Evolutionary conservation across 208 protist species (phyloP), one percentile per base, ranked within the genome.

Genomic region (Wallacemonas sp.): DNA sequence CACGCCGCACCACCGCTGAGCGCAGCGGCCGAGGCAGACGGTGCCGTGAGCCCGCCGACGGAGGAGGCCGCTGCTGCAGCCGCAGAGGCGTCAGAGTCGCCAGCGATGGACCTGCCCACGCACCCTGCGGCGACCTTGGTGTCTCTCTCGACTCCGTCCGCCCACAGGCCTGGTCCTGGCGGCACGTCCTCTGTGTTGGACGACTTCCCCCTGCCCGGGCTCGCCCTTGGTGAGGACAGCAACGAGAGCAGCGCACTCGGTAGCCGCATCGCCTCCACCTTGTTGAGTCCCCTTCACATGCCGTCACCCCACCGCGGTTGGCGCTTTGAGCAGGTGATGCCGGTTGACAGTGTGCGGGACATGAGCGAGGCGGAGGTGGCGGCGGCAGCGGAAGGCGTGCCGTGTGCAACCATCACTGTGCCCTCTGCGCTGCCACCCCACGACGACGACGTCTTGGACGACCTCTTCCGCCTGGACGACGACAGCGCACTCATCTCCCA

Each of bases 251-350:
- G 52, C 30, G 29, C 26, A 11, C 24, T 6, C 14, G 2, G 29
- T 5, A 58, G 52, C 19, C 30, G 30, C 12, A 11, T 58, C 4
- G 29, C 34, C 32, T 58, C 52, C 12, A 39, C 52, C 5, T 30
- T 58, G 30, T 30, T 58, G 30, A 58, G 52, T 30, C 52, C 52
- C 4, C 32, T 58, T 24, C 52, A 58, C 52, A 58, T 58, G 30
- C 52, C 52, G 5, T 58, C 52, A 4, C 52, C 52, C 9, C 52
- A 58, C 23, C 52, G 32, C 14, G 52, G 52, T 8, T 26, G 4
- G 6, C 4, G 3, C 30, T 58, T 58, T 1, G 30, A 58, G 30
- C 52, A 58, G 5, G 52, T 58, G 9, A 58, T 58, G 52, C 52
- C 52, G 4, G 52, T 58, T 21, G 52, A 58, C 32, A 58, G 52